A percentile compares a stretch with the other conserved stretches of the same genome.
These are phyloP conservation scores for Tuber melanosporum DNA, from an alignment of 495 filamentous ascomycete species.

Conservation along the genomic window DNA sequence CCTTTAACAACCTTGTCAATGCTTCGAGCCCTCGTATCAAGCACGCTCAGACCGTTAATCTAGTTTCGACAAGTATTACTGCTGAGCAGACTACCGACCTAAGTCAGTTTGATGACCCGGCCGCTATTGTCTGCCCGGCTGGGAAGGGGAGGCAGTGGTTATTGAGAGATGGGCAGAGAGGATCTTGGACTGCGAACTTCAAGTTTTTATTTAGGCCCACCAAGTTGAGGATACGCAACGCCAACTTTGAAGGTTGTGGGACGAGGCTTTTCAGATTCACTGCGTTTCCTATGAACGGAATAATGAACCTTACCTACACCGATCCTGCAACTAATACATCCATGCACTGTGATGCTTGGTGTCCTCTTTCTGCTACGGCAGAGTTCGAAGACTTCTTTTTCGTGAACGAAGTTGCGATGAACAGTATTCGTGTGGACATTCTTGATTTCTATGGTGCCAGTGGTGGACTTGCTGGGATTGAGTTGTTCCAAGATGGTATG, in stretches of 20 bases:
- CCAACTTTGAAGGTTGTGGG: slow-evolving; percentile 74
- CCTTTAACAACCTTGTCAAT: slow-evolving; percentile 88
- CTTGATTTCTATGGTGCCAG: slow-evolving; percentile 77
- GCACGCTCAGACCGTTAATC: slow-evolving; percentile 71
- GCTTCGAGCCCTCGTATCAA: slow-evolving; percentile 55
- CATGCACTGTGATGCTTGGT: slow-evolving; percentile 65
- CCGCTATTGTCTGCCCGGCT: slow-evolving; percentile 73
- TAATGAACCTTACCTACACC: slow-evolving; percentile 91
- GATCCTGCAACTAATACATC: slow-evolving; percentile 63
- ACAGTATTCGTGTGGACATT: slow-evolving; percentile 77
- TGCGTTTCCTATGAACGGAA: slow-evolving; percentile 74
- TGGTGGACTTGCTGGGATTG: slow-evolving; percentile 78
- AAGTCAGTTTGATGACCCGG: slow-evolving; percentile 67
- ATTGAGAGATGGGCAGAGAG: slow-evolving; percentile 67
- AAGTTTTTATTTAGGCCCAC: slow-evolving; percentile 74
- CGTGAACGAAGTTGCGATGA: slow-evolving; percentile 82
- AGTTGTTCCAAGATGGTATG: slow-evolving; percentile 73
- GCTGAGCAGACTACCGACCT: slow-evolving; percentile 55
- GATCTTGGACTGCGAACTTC: slow-evolving; percentile 79
- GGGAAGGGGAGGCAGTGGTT: slow-evolving; percentile 75
- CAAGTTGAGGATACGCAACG: slow-evolving; percentile 84
- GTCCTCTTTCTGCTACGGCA: slow-evolving; percentile 64
- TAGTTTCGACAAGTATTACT: slow-evolving; percentile 67
- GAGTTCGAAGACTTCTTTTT: slow-evolving; percentile 84
- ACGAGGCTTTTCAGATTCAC: slow-evolving; percentile 81